Base-by-base conservation (phyloP, 139 green algal genomes). In the Micractinium sp. region DNA sequence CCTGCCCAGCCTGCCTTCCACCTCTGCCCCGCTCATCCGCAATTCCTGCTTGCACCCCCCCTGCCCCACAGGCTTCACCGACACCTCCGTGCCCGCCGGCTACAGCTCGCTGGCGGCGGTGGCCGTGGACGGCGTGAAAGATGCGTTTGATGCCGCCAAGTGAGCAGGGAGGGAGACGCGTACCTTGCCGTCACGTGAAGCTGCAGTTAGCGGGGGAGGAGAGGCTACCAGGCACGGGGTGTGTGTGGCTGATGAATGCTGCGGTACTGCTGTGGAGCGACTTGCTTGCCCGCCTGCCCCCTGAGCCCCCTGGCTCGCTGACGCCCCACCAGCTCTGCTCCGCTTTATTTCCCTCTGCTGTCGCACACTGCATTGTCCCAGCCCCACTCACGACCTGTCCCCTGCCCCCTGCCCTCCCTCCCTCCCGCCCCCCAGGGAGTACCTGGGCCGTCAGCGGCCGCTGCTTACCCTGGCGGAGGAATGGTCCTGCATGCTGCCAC, bases 81-180 rank as follows among this genome's bases (percentile, higher is more conserved):
- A 35, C 47, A 56, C 47, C 47, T 56, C 47, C 3, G 36, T 87
- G 66, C 83, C 83, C 0, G 31, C 25, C 1, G 71, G 85, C 47
- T 88, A 60, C 73, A 15, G 61, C 31, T 63, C 36, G 18, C 19
- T 90, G 78, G 35, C 41, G 41, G 38, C 22, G 18, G 39, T 90
- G 87, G 87, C 87, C 4, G 33, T 76, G 66, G 87, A 73, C 23
- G 87, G 73, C 19, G 87, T 90, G 61, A 80, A 41, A n/a, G 87
- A 90, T 47, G 61, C 78, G 1, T 90, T 90, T 41, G 38, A 69
- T 7, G 78, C 78, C 0, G 87, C 87, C 87, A 89, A 39, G 86
- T 89, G 85, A 27, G 83, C 1, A 31, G 61, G 73, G 67, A 80
- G 67, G 27, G 38, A 33, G 47, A 9, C 47, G 47, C 47, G 5